Evolutionary conservation across 805 yeast genomes (phyloP), one percentile per base, ranked within the genome.

Genomic region (Ogataea chonburiensis): DNA sequence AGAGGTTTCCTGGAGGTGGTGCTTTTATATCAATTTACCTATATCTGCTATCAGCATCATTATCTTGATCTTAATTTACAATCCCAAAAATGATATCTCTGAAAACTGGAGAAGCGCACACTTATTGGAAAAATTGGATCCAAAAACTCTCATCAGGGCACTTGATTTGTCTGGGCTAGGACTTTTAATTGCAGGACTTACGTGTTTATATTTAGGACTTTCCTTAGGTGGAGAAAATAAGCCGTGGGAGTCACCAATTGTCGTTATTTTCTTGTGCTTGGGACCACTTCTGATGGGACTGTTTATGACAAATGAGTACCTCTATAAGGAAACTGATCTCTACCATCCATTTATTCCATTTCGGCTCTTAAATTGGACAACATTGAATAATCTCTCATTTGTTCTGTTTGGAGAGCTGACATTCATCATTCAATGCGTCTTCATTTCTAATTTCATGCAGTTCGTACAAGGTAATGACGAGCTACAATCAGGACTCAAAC

Each of bases 1-100:
- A 34, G 30, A 40, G 27, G 75, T 69, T 4, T 61, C 75, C n/a
- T 81, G 88, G 88, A 65, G 88, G 47, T 80, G 87, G 86, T 75
- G 84, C 49, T 82, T 81, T 52, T 82, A 75, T 56, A 66, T 82
- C 45, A 81, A 81, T 55, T 55, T 82, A 25, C 85, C 86, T 5
- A 56, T 79, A 20, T 83, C 84, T 16, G 86, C 79, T 1, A 36
- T 65, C 71, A 28, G 84, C 69, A 0, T 55, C 74, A 22, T 67
- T 76, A 1, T 71, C 72, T 18, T 45, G 16, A 8, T 38, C 5
- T 17, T 28, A 5, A 34, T 33, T 11, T 47, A 45, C 37, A 38
- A 31, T 5, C 28, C 39, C 8, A 25, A 39, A 3, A 18, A 31
- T 1, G 35, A 38, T 16, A 12, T 13, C 10, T 20, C 34, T 3